These are phyloP conservation scores for Fonsecaea pugnacius DNA, from an alignment of 2,329 filamentous ascomycete genomes.

Conservation along the genomic window DNA sequence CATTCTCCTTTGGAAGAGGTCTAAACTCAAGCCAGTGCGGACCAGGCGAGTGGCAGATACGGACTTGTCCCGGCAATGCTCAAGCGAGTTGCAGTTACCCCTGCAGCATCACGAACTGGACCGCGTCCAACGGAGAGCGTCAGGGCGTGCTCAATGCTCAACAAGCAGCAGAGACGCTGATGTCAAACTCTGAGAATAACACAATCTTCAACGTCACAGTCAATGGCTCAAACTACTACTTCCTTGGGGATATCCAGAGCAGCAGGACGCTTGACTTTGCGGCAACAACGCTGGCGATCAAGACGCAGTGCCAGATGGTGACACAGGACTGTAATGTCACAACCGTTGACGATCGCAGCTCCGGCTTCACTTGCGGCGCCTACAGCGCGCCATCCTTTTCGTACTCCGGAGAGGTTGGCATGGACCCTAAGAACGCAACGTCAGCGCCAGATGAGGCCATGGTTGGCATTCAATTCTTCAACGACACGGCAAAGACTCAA, in stretches of 20 bases:
- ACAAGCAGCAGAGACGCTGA: constrained; percentile 28
- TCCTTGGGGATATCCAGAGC: constrained; percentile 15
- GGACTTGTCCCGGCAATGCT: constrained; percentile 9
- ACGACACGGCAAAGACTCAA: constrained; percentile 23
- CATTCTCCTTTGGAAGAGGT: constrained; percentile 11
- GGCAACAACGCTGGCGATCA: constrained; percentile 28
- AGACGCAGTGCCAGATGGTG: constrained; percentile 30
- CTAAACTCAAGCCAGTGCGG: constrained; percentile 5
- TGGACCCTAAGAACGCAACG: constrained; percentile 23
- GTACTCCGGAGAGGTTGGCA: constrained; percentile 29
- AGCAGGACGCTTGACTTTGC: constrained; percentile 22
- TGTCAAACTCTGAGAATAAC: constrained; percentile 26
- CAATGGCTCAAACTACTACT: constrained; percentile 23
- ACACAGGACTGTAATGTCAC: constrained; percentile 29
- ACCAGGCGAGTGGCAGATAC: constrained; percentile 5
- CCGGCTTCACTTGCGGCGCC: constrained; percentile 27
- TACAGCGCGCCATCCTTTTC: constrained; percentile 31
- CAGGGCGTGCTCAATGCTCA: constrained; percentile 29
- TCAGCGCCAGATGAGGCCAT: constrained; percentile 25
- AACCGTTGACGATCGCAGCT: neutral
- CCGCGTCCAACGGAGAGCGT: constrained; percentile 21
- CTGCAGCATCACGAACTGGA: constrained; percentile 32
- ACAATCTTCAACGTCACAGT: constrained; percentile 27
- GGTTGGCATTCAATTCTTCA: constrained; percentile 35
- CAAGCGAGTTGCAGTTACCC: constrained; percentile 25